Evolutionary conservation across 331 rosid species (phyloP), one percentile per base, ranked within the genome.

Genomic region (Saraca asoca): DNA sequence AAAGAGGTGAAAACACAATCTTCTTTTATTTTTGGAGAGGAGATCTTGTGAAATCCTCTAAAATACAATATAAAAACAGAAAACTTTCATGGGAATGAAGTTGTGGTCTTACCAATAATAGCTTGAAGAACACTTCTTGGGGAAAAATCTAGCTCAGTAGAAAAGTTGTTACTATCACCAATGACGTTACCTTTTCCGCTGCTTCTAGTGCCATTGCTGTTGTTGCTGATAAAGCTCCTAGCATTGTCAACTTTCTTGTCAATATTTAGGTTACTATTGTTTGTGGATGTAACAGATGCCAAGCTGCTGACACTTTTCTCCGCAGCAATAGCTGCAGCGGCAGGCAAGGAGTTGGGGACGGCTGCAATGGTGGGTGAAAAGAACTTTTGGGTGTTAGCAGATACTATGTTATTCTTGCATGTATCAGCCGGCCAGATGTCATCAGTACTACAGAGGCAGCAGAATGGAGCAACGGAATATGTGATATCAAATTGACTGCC

Each of bases 61-160:
- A 65, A 51, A 58, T 14, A 34, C 13, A 52, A 12, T 14, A 17
- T n/a, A 17, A 48, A 31, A 14, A 60, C 7, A 70, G 7, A 66
- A 70, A 43, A 29, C 15, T 13, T 17, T 24, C 35, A 45, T 5
- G 1, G 53, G 12, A 56, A 39, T 13, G 46, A 69, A 39, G 44
- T 20, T 31, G 48, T 17, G 19, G 43, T 49, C 7, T 55, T 64
- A 66, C 53, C 24, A 63, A 50, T 45, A 9, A 52, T 78, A 83
- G 85, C 95, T 80, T 78, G 92, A 71, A 89, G 92, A 78, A 89
- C 95, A 55, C 95, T 91, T 67, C 51, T 83, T 0, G 95, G 95
- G 41, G 98, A 89, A 82, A 91, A 81, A 63, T 78, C 89, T 34
- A 81, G 65, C 64, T 84, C 80, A 0, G 58, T 69, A 35, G 87